Evolutionary conservation across 176 grass and related monocot species (phyloP), one percentile per base, ranked within the genome.

Genomic region (Paspalum notatum): DNA sequence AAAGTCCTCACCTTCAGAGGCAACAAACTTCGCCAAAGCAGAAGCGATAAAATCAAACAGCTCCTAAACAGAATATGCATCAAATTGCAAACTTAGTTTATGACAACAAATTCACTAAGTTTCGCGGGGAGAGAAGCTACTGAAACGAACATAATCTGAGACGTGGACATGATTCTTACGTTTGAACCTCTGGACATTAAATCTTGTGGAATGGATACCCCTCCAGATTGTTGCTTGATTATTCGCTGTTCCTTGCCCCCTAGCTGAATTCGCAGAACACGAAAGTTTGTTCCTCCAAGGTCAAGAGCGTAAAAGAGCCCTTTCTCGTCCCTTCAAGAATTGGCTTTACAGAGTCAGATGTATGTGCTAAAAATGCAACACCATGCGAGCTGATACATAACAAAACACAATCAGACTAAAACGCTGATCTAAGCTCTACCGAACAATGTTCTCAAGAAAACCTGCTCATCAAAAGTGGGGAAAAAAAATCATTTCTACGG

Each of bases 281-380:
- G 87, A 59, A 93, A 93, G 47, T 97, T 97, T 55, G 93, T 97
- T 83, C 93, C 91, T 86, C 86, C 93, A 73, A 97, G 90, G 62
- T 97, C 93, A 84, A 97, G 88, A 64, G 91, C 93, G 68, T 93
- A 97, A 89, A 87, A 93, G 38, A 93, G 17, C 57, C 93, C 91
- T 76, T 74, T 87, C 77, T 93, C 88, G 51, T 83, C 72, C 80
- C 87, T 90, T 74, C n/a, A 62, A 46, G 44, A 45, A 64, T 50
- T 38, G 9, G 5, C 9, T 38, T 38, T 37, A 37, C 25, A 50
- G 25, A 49, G 60, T 77, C 24, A 77, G 58, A 77, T 60, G 50
- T 40, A 54, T 20, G 22, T 22, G 41, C 4, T 20, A 50, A 50
- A 71, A 32, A 71, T 71, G 13, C 22, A 50, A 50, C 46, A 44